These are phyloP conservation scores for Podospora pseudocomata DNA, from an alignment of 495 filamentous ascomycete genomes.

Conservation along the genomic window DNA sequence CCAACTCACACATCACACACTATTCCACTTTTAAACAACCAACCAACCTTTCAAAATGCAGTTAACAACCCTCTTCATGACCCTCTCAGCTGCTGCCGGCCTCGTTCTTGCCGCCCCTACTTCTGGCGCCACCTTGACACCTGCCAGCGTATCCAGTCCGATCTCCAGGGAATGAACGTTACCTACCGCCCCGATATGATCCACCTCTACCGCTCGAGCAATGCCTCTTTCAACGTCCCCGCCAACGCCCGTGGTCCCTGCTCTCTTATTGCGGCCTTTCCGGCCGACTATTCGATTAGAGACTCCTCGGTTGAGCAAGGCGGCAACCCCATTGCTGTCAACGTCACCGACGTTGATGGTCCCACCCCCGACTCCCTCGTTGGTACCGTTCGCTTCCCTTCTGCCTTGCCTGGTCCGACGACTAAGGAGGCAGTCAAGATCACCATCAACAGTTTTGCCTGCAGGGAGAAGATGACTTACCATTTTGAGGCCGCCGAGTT, in stretches of 20 bases:
- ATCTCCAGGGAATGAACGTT: conserved; percentile 15
- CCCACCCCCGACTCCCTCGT: conserved; percentile 31
- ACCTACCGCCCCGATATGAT: conserved; percentile 2
- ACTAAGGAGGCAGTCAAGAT: conserved; percentile 5
- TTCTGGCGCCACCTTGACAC: background rate
- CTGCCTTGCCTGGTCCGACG: conserved; percentile 1
- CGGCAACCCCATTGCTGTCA: conserved; percentile 23
- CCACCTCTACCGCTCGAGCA: background rate
- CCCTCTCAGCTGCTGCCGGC: conserved; percentile 19
- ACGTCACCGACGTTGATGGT: conserved; percentile 31
- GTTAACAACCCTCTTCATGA: conserved; percentile 23
- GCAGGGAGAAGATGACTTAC: conserved; percentile 28
- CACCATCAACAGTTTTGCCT: conserved; percentile 35
- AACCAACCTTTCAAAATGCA: conserved; percentile 27
- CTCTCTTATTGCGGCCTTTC: conserved; percentile 35
- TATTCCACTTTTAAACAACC: background rate
- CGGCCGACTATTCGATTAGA: conserved; percentile 27
- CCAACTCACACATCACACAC: background rate
- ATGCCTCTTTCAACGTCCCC: conserved; percentile 23
- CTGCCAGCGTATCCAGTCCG: conserved; percentile 13
- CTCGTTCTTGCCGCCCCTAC: background rate
- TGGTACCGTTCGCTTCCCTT: conserved; percentile 26
- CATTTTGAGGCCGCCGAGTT: conserved; percentile 25
- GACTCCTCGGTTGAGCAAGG: conserved; percentile 9
- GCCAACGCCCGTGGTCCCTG: conserved; percentile 30